A percentile compares a stretch with the other conserved stretches of the same genome.
These are phyloP conservation scores for Saccharomyces hybrid DNA, from an alignment of 1,139 yeast species.

Conservation along the genomic window DNA sequence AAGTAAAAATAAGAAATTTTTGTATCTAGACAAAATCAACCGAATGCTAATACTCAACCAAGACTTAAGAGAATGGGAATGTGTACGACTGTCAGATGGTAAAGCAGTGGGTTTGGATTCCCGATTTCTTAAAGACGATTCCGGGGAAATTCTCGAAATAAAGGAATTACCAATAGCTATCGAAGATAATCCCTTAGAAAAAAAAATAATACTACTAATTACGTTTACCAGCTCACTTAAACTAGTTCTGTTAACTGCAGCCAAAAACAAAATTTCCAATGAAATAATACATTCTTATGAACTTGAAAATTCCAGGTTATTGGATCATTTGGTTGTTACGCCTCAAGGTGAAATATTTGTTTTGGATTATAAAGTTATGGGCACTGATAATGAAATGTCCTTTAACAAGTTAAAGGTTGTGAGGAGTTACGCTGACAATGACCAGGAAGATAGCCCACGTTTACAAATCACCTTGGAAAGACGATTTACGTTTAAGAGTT, in stretches of 20 bases:
- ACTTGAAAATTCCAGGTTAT: not conserved
- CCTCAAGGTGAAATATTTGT: not conserved
- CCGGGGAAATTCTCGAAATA: constrained; percentile 3
- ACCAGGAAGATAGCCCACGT: not conserved
- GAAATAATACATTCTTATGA: not conserved
- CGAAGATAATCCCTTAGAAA: constrained; percentile 6
- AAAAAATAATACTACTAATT: not conserved
- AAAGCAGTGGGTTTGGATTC: constrained; percentile 18
- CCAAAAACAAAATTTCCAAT: not conserved
- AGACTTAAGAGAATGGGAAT: constrained; percentile 21
- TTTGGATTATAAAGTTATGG: not conserved
- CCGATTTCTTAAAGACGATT: constrained; percentile 6
- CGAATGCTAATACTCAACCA: constrained; percentile 23
- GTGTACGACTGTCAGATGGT: constrained; percentile 24
- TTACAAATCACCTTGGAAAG: not conserved
- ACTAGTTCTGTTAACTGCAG: constrained; percentile 5
- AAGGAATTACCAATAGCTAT: constrained; percentile 8
- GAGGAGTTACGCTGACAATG: not conserved
- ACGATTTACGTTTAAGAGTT: constrained; percentile 8
- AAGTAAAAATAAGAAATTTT: constrained; percentile 18
- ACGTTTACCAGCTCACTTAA: constrained; percentile 10
- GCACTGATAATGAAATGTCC: not conserved
- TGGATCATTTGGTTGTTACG: not conserved
- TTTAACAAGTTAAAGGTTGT: not conserved
- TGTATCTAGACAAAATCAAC: constrained; percentile 19